phyloP scores from a whole-genome alignment of 371 early-diverging fungal species.

The Blakeslea trispora region DNA sequence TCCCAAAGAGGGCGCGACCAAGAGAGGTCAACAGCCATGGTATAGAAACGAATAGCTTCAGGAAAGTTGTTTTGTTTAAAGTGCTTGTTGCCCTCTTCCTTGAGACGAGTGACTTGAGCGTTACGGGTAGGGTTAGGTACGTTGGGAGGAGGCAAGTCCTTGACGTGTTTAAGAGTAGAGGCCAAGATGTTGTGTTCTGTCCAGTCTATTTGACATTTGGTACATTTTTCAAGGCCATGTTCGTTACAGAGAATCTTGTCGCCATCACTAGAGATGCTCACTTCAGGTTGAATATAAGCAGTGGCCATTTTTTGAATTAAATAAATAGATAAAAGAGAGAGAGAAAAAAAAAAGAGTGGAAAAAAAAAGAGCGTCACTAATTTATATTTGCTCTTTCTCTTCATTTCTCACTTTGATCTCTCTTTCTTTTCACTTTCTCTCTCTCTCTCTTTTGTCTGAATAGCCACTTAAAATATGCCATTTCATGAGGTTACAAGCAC shows the following conservation, averaged over 20 bases:
- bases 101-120: slow-evolving; percentile 67
- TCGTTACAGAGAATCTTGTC: slow-evolving; percentile 50
- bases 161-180: slow-evolving; percentile 50
- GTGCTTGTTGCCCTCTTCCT: slow-evolving; percentile 74
- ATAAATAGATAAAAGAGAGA: slow-evolving; percentile 3
- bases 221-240: slow-evolving; percentile 54
- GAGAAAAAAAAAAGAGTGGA: not conserved
- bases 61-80: slow-evolving; percentile 67
- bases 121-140: slow-evolving; percentile 63
- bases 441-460: slow-evolving; percentile 1
- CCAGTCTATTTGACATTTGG: slow-evolving; percentile 52
- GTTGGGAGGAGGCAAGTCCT: slow-evolving; percentile 72
- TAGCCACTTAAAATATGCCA: slow-evolving; percentile 24
- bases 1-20: slow-evolving; percentile 82
- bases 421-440: not conserved
- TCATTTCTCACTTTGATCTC: no score
- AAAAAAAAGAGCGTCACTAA: not conserved
- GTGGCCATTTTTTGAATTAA: slow-evolving; percentile 10
- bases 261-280: slow-evolving; percentile 26
- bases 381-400: no score
- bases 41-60: slow-evolving; percentile 73
- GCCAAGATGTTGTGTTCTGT: slow-evolving; percentile 55
- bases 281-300: slow-evolving; percentile 23
- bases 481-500: slow-evolving; percentile 17
- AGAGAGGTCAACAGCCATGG: slow-evolving; percentile 71